Percentiles rank a stretch among this genome's conserved stretches.
phyloP scores from a whole-genome alignment of 768 basidiomycete species.

The Amanita phalloides region DNA sequence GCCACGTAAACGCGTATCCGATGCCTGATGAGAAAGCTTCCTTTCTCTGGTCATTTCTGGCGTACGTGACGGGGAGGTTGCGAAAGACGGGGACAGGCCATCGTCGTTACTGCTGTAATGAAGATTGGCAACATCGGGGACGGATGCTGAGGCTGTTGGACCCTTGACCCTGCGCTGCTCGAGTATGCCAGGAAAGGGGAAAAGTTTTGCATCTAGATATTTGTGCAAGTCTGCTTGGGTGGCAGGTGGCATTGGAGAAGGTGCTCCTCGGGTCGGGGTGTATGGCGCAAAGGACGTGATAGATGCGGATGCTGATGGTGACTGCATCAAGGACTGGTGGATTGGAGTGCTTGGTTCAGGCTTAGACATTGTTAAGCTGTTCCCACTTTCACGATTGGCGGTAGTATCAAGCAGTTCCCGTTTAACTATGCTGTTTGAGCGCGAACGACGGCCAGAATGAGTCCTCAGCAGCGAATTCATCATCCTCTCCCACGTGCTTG shows the following conservation, averaged over 20 bases:
- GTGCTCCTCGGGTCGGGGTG: constrained; percentile 41
- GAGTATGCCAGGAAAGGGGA: constrained; percentile 82
- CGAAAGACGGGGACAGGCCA: constrained; percentile 28
- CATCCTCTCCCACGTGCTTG: constrained; percentile 64
- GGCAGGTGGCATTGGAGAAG: constrained; percentile 72
- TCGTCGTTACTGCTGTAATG: constrained; percentile 39
- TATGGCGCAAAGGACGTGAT: constrained; percentile 52
- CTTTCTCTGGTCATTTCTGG: constrained; percentile 47
- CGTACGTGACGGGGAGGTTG: constrained; percentile 36
- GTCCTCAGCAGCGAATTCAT: constrained; percentile 58
- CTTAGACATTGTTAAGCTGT: constrained; percentile 54
- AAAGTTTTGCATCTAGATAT: constrained; percentile 73
- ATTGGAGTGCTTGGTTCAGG: constrained; percentile 28
- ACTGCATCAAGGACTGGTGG: constrained; percentile 39
- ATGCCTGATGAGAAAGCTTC: constrained; percentile 56
- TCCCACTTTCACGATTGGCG: constrained; percentile 67
- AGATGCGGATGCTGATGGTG: constrained; percentile 61
- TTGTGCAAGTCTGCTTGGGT: constrained; percentile 60
- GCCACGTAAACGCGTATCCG: constrained; percentile 53
- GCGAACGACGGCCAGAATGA: constrained; percentile 61
- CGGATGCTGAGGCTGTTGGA: constrained; percentile 31
- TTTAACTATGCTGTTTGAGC: constrained; percentile 64
- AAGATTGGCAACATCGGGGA: constrained; percentile 31
- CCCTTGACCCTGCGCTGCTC: constrained; percentile 58
- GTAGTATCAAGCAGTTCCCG: constrained; percentile 65